Conservation (phyloP, 176 grass and related monocot species). For the Phragmites australis region DNA sequence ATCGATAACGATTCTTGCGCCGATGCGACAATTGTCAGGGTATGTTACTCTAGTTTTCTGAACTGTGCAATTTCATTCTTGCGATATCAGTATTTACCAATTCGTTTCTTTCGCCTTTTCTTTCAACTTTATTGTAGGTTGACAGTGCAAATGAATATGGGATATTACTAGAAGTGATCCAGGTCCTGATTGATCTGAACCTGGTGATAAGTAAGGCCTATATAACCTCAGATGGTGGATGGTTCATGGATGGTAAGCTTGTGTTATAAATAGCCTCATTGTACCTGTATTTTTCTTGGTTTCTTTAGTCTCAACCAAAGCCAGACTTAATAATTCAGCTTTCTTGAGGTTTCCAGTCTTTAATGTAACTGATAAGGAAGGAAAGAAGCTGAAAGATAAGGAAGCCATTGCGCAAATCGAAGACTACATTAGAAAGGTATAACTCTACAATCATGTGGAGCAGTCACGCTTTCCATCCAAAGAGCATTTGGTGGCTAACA, state of each 20-base stretch:
- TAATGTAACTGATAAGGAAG: conserved; percentile 69
- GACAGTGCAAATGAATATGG: conserved; percentile 77
- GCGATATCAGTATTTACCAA: background rate
- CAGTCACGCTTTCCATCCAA: background rate
- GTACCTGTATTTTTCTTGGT: background rate
- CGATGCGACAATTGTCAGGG: conserved; percentile 70
- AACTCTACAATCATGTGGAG: background rate
- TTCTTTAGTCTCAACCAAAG: background rate
- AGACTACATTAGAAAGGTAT: conserved; percentile 61
- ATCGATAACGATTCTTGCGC: conserved; percentile 60
- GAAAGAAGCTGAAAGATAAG: conserved; percentile 62
- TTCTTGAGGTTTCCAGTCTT: conserved; percentile 55
- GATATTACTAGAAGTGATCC: conserved; percentile 75
- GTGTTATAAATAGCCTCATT: background rate
- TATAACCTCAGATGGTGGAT: conserved; percentile 74
- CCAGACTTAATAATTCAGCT: conserved; percentile 4
- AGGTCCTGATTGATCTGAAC: conserved; percentile 76
- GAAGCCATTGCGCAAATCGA: conserved; percentile 32
- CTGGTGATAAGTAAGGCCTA: conserved; percentile 78
- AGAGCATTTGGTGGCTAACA: background rate
- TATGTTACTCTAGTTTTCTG: conserved; percentile 17
- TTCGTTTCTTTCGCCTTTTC: background rate
- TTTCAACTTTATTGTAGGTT: conserved; percentile 49
- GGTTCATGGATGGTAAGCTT: conserved; percentile 87
- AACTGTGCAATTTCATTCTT: background rate